Percentiles rank a stretch among this genome's conserved stretches.
phyloP scores from a whole-genome alignment of 345 rosid species.

The Boechera stricta region DNA sequence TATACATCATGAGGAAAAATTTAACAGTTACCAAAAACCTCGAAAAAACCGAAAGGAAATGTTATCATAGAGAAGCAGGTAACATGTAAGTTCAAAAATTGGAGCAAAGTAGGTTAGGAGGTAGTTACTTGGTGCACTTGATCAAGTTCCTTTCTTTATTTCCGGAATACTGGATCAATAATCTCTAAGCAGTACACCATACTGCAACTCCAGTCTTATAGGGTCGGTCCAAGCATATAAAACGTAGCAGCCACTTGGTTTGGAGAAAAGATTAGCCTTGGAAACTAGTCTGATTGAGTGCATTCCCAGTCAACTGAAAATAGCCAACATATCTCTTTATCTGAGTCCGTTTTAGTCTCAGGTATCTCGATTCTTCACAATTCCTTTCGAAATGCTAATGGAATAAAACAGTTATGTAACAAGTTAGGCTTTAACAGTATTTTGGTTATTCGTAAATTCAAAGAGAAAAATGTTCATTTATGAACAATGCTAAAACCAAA shows the following conservation, averaged over 20 bases:
- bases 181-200: slow-evolving; percentile 22
- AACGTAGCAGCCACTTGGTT: slow-evolving; percentile 15
- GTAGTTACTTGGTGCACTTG: slow-evolving; percentile 40
- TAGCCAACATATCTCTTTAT: too few species aligned
- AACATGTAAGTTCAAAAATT: slow-evolving; percentile 23
- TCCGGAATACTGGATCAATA: neutral
- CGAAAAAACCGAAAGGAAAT: neutral
- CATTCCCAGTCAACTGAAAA: slow-evolving; percentile 19
- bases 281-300: neutral
- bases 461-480: neutral
- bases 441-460: neutral
- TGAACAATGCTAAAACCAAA: slow-evolving; percentile 14
- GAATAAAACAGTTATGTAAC: neutral
- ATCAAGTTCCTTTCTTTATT: slow-evolving; percentile 30
- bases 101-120: slow-evolving; percentile 30
- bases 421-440: neutral
- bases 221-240: neutral
- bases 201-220: slow-evolving; percentile 12
- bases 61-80: slow-evolving; percentile 29
- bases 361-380: slow-evolving; percentile 7
- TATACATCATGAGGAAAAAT: slow-evolving; percentile 4
- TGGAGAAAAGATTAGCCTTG: neutral
- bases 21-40: slow-evolving; percentile 23
- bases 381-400: slow-evolving; percentile 17
- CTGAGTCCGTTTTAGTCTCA: neutral